Base-by-base conservation (phyloP, 345 rosid genomes). In the Brassica cretica region DNA sequence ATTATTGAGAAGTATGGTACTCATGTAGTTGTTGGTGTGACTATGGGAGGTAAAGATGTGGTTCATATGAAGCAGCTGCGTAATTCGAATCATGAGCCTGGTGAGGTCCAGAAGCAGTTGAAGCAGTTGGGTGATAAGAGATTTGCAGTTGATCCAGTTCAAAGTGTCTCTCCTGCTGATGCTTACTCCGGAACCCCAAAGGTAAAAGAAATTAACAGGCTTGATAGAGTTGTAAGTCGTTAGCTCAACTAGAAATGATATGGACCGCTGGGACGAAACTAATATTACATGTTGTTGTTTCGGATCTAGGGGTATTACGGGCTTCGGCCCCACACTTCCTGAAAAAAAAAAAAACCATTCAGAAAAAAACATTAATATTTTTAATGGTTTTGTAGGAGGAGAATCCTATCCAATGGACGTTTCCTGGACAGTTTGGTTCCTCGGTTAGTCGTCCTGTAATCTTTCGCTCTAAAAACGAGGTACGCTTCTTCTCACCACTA, bases 1-100 rank as follows among this genome's bases (percentile, higher is more conserved):
- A 90, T 92, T 75, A 90, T 92, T 77, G 96, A 90, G 10, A 92
- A 89, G 68, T 92, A 92, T 68, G 96, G 97, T 62, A 92, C 97
- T 64, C 97, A 92, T 58, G 24, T 92, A 74, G 87, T 92, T 69
- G 87, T 84, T 80, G 93, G 97, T 71, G 93, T 90, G 18, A 88
- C 85, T 70, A 87, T 88, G 96, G 97, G 97, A 69, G 99, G 96
- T 59, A 89, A 91, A 86, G 97, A 92, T 33, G 94, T 89, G 0
- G 71, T 91, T 70, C 87, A 89, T 59, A 32, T 89, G 74, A 95
- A 93, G 86, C 98, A 95, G 84, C 60, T 72, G n/a, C 91, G 85
- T 69, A 90, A 76, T 33, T 93, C 99, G 55, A 82, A 68, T 79
- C 88, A 82, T 14, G 79, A 84, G 66, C 80, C 96, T 51, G 73